These are phyloP conservation scores for Vitis hybrid DNA, from an alignment of 177 flowering plant species.

Conservation along the genomic window DNA sequence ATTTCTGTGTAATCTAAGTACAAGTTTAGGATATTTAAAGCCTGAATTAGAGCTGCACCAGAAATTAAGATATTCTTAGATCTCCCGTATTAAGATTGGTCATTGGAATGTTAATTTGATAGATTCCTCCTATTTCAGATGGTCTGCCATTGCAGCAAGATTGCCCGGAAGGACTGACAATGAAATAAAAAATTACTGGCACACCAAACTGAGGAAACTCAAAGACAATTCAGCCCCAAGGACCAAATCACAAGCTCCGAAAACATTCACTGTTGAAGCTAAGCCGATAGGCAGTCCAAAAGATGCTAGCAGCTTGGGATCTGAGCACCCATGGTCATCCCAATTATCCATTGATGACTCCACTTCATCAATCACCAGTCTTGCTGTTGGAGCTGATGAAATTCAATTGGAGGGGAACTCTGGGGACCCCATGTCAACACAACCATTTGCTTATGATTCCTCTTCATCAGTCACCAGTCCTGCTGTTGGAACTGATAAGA, in stretches of 20 bases:
- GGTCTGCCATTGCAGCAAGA: slow-evolving; percentile 33
- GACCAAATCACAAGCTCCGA: neutral
- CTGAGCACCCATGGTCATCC: too few species aligned
- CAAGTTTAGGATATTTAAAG: neutral
- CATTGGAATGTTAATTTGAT: neutral
- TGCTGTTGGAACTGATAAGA: neutral
- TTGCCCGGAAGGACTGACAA: slow-evolving; percentile 38
- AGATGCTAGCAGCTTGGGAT: neutral
- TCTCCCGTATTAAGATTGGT: neutral
- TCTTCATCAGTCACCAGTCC: neutral
- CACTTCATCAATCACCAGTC: neutral
- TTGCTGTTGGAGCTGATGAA: neutral
- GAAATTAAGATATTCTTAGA: neutral
- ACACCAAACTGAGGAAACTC: slow-evolving; percentile 23
- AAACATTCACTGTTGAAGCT: neutral
- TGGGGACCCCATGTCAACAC: too few species aligned
- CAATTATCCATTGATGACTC: too few species aligned
- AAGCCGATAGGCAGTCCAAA: neutral
- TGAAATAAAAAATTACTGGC: slow-evolving; percentile 37
- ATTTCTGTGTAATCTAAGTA: too few species aligned
- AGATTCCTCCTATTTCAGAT: slow-evolving; percentile 16
- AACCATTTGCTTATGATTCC: too few species aligned
- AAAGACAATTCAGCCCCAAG: neutral
- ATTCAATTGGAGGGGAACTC: neutral
- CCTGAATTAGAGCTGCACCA: neutral